These are phyloP conservation scores for Bimuria novae-zelandiae DNA, from an alignment of 2,329 filamentous ascomycete genomes.

Conservation along the genomic window DNA sequence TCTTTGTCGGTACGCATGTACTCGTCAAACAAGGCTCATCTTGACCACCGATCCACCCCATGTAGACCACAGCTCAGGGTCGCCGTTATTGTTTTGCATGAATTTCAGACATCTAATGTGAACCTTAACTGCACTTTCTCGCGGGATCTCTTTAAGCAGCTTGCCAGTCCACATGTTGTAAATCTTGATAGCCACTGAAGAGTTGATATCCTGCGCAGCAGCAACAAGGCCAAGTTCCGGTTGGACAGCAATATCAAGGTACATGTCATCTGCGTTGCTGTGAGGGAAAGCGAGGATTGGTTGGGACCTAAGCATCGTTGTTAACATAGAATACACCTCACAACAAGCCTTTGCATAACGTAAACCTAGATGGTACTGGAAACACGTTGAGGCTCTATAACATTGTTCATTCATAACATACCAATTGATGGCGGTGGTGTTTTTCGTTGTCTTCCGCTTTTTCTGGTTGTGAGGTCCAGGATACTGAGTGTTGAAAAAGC, in stretches of 20 bases:
- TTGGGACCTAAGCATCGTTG: slow-evolving; percentile 17
- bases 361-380: background rate
- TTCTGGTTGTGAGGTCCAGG: slow-evolving; percentile 12
- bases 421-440: slow-evolving; percentile 9
- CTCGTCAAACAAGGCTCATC: slow-evolving; percentile 11
- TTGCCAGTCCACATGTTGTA: slow-evolving; percentile 42
- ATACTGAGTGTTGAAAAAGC: slow-evolving; percentile 19
- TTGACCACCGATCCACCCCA: slow-evolving; percentile 24
- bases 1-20: background rate
- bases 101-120: slow-evolving; percentile 35
- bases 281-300: slow-evolving; percentile 36
- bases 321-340: background rate
- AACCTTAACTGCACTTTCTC: background rate
- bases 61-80: slow-evolving; percentile 29
- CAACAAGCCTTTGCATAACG: background rate
- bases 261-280: slow-evolving; percentile 29
- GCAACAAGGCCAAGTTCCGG: slow-evolving; percentile 38
- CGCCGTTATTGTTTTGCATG: slow-evolving; percentile 27
- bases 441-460: slow-evolving; percentile 20
- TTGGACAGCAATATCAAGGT: slow-evolving; percentile 38
- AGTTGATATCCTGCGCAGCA: slow-evolving; percentile 31
- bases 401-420: background rate
- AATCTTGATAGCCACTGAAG: slow-evolving; percentile 24
- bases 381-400: background rate
- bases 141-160: slow-evolving; percentile 28